These are phyloP conservation scores for Arthrobotrys megalospora DNA, from an alignment of 2,329 filamentous ascomycete species.

Conservation along the genomic window DNA sequence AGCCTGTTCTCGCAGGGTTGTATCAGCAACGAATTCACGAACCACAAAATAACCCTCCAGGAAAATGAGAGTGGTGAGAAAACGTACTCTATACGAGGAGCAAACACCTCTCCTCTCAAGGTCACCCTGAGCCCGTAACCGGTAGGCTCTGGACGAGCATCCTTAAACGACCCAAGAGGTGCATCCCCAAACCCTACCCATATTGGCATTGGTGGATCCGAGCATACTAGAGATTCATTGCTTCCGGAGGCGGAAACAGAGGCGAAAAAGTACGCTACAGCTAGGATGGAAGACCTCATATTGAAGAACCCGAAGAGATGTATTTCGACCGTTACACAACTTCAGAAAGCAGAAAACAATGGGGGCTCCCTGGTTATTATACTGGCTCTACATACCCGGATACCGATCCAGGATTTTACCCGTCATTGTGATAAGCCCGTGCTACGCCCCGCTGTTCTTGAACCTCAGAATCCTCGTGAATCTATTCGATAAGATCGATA, in stretches of 20 bases:
- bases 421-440: not conserved
- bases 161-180: not conserved
- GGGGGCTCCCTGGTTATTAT: constrained; percentile 3
- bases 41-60: not conserved
- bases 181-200: not conserved
- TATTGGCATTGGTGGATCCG: constrained; percentile 1
- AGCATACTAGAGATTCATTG: not conserved
- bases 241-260: not conserved
- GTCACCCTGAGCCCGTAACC: not conserved
- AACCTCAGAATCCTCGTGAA: not conserved
- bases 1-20: not conserved
- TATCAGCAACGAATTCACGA: not conserved
- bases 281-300: not conserved
- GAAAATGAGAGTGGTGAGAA: not conserved
- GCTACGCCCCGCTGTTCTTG: not conserved
- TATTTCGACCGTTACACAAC: not conserved
- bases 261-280: not conserved
- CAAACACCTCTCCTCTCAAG: not conserved
- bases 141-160: not conserved
- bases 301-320: not conserved
- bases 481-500: not conserved
- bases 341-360: not conserved
- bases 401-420: not conserved
- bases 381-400: not conserved
- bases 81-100: constrained; percentile 5